These are phyloP conservation scores for Berkeleyomyces rouxiae DNA, from an alignment of 2,329 filamentous ascomycete genomes.

Conservation along the genomic window DNA sequence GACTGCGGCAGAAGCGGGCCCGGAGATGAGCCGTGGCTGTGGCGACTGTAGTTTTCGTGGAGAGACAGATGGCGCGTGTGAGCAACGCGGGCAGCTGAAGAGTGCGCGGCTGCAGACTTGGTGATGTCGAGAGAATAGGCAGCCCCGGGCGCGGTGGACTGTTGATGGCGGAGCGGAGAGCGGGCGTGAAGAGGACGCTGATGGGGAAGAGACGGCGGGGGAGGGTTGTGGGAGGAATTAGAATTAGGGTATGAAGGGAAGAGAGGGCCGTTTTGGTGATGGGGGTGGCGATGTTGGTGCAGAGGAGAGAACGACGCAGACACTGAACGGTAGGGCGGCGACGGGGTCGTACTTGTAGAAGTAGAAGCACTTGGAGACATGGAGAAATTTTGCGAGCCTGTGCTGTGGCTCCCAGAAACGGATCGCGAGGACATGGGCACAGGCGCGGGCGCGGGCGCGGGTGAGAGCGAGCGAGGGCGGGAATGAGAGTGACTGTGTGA, in stretches of 20 bases:
- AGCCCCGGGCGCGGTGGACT: not conserved
- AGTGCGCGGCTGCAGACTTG: not conserved
- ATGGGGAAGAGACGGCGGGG: slow-evolving; percentile 18
- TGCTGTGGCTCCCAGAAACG: not conserved
- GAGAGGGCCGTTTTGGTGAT: not conserved
- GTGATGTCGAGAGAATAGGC: not conserved
- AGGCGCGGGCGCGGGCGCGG: not conserved
- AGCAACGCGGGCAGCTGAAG: not conserved
- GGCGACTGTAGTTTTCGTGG: not conserved
- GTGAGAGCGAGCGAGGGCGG: not conserved
- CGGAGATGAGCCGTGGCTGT: not conserved
- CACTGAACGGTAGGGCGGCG: not conserved
- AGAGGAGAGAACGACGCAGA: slow-evolving; percentile 2
- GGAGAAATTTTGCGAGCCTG: not conserved
- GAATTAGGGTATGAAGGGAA: slow-evolving; percentile 20
- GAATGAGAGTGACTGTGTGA: not conserved
- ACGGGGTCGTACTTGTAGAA: not conserved
- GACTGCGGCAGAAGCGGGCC: not conserved
- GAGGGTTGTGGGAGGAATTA: slow-evolving; percentile 18
- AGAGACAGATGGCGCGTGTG: slow-evolving; percentile 4
- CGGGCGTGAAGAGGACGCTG: slow-evolving; percentile 22
- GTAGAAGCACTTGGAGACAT: too few relatives aligned
- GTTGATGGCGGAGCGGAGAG: slow-evolving; percentile 14
- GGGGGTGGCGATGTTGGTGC: not conserved
- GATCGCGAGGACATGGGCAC: not conserved